Base-by-base conservation (phyloP, 352 stramenopile genomes). In the Blastocystis sp. region DNA sequence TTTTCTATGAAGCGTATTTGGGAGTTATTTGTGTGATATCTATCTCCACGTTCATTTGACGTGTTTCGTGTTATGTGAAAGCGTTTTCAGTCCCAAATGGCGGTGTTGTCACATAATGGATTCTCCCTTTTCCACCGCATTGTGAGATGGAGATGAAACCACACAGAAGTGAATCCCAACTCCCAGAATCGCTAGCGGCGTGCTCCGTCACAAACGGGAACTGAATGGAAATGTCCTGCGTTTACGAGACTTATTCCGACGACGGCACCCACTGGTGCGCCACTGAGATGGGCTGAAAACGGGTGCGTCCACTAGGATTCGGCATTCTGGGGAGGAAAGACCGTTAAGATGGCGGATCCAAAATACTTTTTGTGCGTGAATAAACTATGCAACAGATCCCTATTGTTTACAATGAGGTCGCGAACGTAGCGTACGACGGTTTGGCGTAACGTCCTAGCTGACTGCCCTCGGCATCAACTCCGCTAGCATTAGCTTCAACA, bases 401-500 rank as follows among this genome's bases (percentile, higher is more conserved):
- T 84, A 84, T 84, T 84, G 53, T 43, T 67, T 53, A 69, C 14
- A 84, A 43, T 45, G 74, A 84, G 53, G 34, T 84, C 34, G 74
- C 74, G 2, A 84, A 84, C 74, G 59, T 77, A 60, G 7, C 38
- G 45, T 60, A 40, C 23, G 7, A 21, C 7, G 3, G n/a, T 59
- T 17, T 10, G 10, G 43, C 11, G 19, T 77, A 41, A 77, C 14
- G n/a, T 34, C 21, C 9, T 77, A 95, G 91, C 90, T 96, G 91
- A 91, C 91, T 89, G 91, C 92, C 71, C 89, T 96, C 23, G 94
- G 94, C 56, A 92, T 97, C 86, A 94, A 94, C 89, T 91, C 92
- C 34, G 93, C 95, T 89, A 95, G 94, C 93, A 94, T 96, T 86
- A 96, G 95, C 92, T 96, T 96, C 89, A 93, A 93, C 86, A 94